Conservation (phyloP, 352 stramenopile genomes). For the Peronospora farinosa region DNA sequence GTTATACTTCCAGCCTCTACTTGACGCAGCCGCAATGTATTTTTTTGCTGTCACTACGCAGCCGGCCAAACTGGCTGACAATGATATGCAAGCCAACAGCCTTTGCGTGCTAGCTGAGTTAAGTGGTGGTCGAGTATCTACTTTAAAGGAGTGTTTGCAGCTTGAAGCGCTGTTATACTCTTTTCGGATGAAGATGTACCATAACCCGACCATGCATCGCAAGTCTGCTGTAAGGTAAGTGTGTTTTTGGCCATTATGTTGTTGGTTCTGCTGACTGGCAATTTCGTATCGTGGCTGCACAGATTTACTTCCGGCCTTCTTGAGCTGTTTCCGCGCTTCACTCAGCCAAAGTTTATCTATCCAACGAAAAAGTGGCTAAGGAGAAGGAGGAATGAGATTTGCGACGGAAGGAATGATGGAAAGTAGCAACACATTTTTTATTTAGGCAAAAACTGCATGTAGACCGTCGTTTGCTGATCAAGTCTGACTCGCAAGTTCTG, state of each 20-base stretch:
- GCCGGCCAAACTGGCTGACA: neutral
- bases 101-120: constrained; percentile 4
- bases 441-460: neutral
- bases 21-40: constrained; percentile 9
- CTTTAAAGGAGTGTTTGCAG: constrained; percentile 7
- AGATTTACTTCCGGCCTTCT: neutral
- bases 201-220: neutral
- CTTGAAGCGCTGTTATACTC: constrained; percentile 14
- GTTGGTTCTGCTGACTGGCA: neutral
- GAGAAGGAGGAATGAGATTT: neutral
- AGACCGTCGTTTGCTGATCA: no score
- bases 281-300: neutral
- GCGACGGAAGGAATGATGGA: neutral
- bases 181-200: constrained; percentile 8
- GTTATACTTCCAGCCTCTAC: constrained; percentile 11
- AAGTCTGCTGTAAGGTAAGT: constrained; percentile 7
- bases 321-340: neutral
- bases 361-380: neutral
- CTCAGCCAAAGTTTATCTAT: neutral
- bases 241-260: neutral
- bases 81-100: neutral
- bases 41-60: constrained; percentile 1
- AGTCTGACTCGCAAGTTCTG: no score
- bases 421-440: neutral
- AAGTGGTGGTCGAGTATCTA: neutral